Evolutionary conservation across 805 yeast species (phyloP), one percentile per base, ranked within the genome.

Genomic region (Hyphopichia homilentoma): DNA sequence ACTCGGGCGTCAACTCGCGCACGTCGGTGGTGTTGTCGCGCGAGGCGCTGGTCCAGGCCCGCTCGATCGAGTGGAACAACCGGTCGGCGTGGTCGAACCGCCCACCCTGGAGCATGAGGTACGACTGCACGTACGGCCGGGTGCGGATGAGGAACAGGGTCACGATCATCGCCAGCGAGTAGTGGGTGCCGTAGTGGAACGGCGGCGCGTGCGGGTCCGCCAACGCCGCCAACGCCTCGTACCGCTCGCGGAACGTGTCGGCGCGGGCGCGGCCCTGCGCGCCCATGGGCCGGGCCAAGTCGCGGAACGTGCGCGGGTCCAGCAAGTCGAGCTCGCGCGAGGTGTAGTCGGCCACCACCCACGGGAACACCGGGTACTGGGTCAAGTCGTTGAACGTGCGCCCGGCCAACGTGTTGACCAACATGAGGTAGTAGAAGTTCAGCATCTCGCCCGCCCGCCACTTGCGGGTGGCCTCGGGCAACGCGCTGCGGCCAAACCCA

Each of bases 81-180:
- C 96, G 58, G 49, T 87, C 96, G 0, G 95, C 90, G 47, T 82
- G 95, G 41, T 87, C 96, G 61, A 87, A 85, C 35, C 75, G 80
- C 0, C 95, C 95, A 8, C 93, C 96, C 62, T 87, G 96, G 6
- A 88, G 59, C 13, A 84, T 50, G 25, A 85, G 56, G 47, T 83
- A 86, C 0, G 94, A 81, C 33, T 83, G 84, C 2, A 83, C 90
- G 56, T 78, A 84, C 0, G 96, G 96, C 40, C 80, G 74, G 16
- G 87, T 45, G 30, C 96, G 65, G 23, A 87, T 84, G 41, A 87
- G 54, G 45, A 74, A 87, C 0, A 93, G 82, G 0, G 94, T 73
- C 2, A 86, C 95, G 49, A 87, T 86, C 96, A 87, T 88, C 0
- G 96, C 94, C 0, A 95, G 84, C 0, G 95, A 86, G 51, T 87